These are phyloP conservation scores for Metschnikowia shivogae DNA, from an alignment of 805 yeast genomes.

Conservation along the genomic window DNA sequence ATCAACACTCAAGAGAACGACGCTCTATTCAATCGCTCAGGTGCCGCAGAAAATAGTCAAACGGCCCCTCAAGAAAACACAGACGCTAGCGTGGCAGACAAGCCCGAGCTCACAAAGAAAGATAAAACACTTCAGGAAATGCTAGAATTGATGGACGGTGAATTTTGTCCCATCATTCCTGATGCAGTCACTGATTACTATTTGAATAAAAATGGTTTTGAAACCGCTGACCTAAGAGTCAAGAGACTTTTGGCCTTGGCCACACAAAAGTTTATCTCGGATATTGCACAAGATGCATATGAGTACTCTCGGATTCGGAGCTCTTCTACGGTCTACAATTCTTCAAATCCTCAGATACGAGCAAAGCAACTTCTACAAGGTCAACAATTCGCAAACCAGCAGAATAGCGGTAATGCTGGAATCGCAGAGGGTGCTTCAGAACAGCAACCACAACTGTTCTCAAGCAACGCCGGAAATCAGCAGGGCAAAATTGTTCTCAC, in stretches of 20 bases:
- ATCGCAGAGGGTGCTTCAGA: conserved; percentile 26
- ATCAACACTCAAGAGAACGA: background rate
- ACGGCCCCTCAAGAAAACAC: conserved; percentile 6
- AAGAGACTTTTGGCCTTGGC: conserved; percentile 88
- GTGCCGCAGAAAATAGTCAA: background rate
- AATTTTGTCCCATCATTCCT: conserved; percentile 92
- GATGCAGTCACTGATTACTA: conserved; percentile 95
- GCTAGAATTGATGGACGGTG: conserved; percentile 78
- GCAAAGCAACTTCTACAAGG: conserved; percentile 75
- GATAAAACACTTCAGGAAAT: conserved; percentile 84
- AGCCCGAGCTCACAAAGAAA: conserved; percentile 68
- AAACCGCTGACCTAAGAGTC: conserved; percentile 64
- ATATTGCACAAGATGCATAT: conserved; percentile 93
- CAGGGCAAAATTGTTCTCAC: conserved; percentile 83
- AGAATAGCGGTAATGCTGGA: conserved; percentile 25
- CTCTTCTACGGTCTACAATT: conserved; percentile 78
- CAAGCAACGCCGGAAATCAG: conserved; percentile 45
- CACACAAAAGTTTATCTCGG: conserved; percentile 91
- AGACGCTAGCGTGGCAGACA: conserved; percentile 26
- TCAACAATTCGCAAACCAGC: conserved; percentile 46
- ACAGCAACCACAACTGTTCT: conserved; percentile 29
- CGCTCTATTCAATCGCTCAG: background rate
- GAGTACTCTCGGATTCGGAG: conserved; percentile 92
- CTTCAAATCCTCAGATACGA: conserved; percentile 80
- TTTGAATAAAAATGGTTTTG: conserved; percentile 78